These are phyloP conservation scores for Nidularia pulvinata DNA, from an alignment of 768 basidiomycete genomes.

Conservation along the genomic window DNA sequence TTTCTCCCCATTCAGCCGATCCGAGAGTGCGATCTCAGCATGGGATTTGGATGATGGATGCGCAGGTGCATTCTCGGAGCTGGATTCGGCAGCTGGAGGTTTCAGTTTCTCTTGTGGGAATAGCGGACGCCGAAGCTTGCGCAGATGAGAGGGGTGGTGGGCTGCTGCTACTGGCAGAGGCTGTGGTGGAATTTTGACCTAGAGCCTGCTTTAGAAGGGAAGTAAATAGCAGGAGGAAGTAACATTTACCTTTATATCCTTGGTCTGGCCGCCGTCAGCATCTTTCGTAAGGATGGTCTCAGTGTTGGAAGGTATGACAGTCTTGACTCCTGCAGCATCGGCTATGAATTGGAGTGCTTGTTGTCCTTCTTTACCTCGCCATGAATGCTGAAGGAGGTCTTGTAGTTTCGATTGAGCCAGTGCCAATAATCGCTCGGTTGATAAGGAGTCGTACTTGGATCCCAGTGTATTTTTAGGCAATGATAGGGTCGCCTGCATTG, in stretches of 20 bases:
- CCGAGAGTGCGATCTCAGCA: conserved; percentile 15
- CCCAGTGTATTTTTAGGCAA: background rate
- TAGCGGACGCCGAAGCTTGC: conserved; percentile 25
- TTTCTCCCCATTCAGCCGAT: conserved; percentile 15
- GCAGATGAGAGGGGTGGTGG: conserved; percentile 36
- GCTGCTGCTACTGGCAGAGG: conserved; percentile 46
- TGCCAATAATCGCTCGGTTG: conserved; percentile 25
- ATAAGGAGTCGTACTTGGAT: conserved; percentile 18
- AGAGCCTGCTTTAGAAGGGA: background rate
- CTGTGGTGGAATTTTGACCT: conserved; percentile 1
- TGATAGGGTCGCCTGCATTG: background rate
- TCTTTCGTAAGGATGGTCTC: no score
- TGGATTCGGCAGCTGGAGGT: background rate
- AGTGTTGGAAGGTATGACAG: background rate
- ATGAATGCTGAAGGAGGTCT: conserved; percentile 15
- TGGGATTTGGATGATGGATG: conserved; percentile 3
- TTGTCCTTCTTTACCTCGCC: conserved; percentile 19
- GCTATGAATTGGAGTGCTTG: conserved; percentile 22
- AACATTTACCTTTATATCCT: background rate
- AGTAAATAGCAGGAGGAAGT: background rate
- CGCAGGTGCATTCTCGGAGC: background rate
- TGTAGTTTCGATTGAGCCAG: conserved; percentile 26
- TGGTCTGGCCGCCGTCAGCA: no score
- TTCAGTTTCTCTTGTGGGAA: conserved; percentile 11
- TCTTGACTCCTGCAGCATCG: conserved; percentile 21